Conservation (phyloP, 768 basidiomycete genomes). For the Rhodosporidiobolus odoratus region DNA sequence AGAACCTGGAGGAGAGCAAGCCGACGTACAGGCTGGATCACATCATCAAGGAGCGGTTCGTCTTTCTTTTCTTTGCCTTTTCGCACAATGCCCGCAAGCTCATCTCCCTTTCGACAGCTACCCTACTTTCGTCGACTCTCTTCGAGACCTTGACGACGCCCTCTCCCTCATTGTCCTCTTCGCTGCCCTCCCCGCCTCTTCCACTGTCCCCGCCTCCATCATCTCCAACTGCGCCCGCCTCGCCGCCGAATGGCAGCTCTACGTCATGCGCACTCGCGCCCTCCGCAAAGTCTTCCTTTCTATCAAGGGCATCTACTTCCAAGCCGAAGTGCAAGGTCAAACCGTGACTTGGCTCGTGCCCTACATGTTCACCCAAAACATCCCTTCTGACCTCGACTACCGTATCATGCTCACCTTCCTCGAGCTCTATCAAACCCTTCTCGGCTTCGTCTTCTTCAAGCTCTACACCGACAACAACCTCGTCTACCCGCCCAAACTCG, state of each 20-base stretch:
- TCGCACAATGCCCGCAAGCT: background rate
- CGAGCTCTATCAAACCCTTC: constrained; percentile 92
- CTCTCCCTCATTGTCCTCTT: constrained; percentile 92
- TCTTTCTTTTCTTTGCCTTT: background rate
- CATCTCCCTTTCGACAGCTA: constrained; percentile 57
- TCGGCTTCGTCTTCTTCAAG: constrained; percentile 94
- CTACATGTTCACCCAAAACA: constrained; percentile 91
- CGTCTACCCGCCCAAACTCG: constrained; percentile 90
- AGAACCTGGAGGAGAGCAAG: constrained; percentile 76
- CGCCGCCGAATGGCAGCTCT: constrained; percentile 93
- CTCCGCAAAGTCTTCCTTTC: constrained; percentile 88
- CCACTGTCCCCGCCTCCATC: constrained; percentile 67
- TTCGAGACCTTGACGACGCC: constrained; percentile 95
- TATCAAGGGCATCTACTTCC: constrained; percentile 97
- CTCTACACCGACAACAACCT: constrained; percentile 91
- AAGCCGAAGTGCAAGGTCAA: constrained; percentile 90
- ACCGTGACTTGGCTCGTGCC: constrained; percentile 92
- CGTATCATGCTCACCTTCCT: constrained; percentile 97
- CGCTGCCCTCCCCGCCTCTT: constrained; percentile 80
- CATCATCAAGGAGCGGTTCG: constrained; percentile 90
- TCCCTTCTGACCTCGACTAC: constrained; percentile 91
- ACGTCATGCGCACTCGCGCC: constrained; percentile 77
- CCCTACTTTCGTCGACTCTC: constrained; percentile 89
- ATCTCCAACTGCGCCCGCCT: constrained; percentile 85
- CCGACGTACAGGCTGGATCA: constrained; percentile 90